Base-by-base conservation (phyloP, 352 stramenopile genomes). In the Globisporangium nodosum region DNA sequence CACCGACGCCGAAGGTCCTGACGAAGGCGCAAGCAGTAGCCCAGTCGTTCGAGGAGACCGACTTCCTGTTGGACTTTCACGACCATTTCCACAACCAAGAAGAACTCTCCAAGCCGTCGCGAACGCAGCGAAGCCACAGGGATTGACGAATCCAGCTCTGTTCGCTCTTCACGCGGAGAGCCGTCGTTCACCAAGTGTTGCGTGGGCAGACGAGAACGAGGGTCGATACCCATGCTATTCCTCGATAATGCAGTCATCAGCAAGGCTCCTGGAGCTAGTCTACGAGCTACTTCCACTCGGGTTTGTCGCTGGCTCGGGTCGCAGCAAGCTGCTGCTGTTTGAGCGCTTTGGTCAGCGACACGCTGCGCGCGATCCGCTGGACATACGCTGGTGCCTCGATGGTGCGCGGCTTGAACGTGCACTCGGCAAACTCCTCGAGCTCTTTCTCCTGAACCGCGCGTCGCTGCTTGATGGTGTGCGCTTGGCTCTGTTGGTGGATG, bases 331-430 rank as follows among this genome's bases (percentile, higher is more conserved):
- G 71, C 46, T 90, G 78, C 9, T 83, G 69, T 50, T 81, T 72
- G 15, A 90, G 58, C 9, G 76, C 73, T 46, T 91, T 93, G 2
- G 78, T 86, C 11, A 92, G 60, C 24, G 76, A 79, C 24, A 92
- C 77, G 45, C 79, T 92, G 21, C 81, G 69, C 6, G 85, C 85
- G n/a, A 93, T 94, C 37, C 81, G 81, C 48, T 92, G 76, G 27
- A 93, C 81, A 55, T 92, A 94, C n/a, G 72, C 75, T 13, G 85
- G 85, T 1, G 82, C 83, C 49, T 93, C 75, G 50, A 92, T 95
- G 46, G 81, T 95, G 15, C 78, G 75, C 9, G 84, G 84, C 48
- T 91, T 89, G 66, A 93, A 95, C 0, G 85, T 92, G 64, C 85
- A 93, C 60, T 93, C 81, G 27, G 79, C 73, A 50, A 95, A 92